Evolutionary conservation across 2,329 filamentous ascomycete species (phyloP).

Genomic region (Sclerotinia trifoliorum): DNA sequence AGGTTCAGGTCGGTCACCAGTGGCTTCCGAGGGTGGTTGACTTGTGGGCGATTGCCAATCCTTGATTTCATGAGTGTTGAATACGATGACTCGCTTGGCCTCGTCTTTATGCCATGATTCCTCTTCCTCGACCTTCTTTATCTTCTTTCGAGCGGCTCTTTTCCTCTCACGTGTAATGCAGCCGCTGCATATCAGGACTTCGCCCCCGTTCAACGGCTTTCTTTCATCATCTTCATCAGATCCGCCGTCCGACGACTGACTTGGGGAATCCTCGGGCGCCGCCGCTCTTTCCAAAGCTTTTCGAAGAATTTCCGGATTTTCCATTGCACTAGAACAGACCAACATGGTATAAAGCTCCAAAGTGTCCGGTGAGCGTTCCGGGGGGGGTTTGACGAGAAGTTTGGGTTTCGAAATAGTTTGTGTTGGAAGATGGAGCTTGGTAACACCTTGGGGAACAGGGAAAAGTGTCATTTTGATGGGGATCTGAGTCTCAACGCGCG

Average conservation of each 20-base stretch:
- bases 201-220: conserved; percentile 82
- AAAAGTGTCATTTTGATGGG: conserved; percentile 79
- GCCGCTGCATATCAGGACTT: conserved; percentile 86
- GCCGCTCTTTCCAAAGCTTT: conserved; percentile 55
- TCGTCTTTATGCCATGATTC: conserved; percentile 82
- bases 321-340: conserved; percentile 91
- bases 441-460: conserved; percentile 71
- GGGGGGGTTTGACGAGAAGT: conserved; percentile 70
- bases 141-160: conserved; percentile 86
- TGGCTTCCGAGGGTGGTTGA: conserved; percentile 49
- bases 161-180: conserved; percentile 92
- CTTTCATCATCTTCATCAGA: conserved; percentile 51
- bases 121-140: conserved; percentile 90
- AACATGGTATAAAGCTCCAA: conserved; percentile 78
- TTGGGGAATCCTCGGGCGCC: conserved; percentile 36
- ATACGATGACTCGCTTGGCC: conserved; percentile 78
- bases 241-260: conserved; percentile 28
- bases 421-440: conserved; percentile 79
- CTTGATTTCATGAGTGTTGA: conserved; percentile 85
- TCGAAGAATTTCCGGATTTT: conserved; percentile 62
- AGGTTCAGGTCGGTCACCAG: conserved; percentile 47
- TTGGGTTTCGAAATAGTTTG: conserved; percentile 96
- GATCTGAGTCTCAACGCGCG: conserved; percentile 94
- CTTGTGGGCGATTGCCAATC: conserved; percentile 70
- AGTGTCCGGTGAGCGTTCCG: conserved; percentile 67